Conservation (phyloP, 176 grass and related monocot genomes). For the Typha latifolia region DNA sequence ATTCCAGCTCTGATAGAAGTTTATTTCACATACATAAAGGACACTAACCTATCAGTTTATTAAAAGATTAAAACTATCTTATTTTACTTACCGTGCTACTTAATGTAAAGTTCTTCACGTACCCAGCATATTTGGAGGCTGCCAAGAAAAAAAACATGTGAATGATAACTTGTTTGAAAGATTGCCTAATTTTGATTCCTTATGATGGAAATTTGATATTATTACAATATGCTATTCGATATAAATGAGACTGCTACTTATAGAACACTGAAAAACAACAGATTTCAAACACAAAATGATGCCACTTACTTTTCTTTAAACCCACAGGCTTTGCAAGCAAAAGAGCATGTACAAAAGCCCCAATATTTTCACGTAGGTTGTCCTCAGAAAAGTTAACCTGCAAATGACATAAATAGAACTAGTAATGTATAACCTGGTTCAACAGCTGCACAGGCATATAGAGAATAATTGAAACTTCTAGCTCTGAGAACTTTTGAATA, state of each 20-base stretch:
- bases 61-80: too few relatives aligned
- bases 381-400: conserved; percentile 92
- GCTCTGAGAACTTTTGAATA: too few relatives aligned
- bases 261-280: conserved; percentile 11
- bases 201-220: too few relatives aligned
- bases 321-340: conserved; percentile 91
- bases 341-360: conserved; percentile 89
- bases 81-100: conserved; percentile 70
- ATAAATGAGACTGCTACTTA: not conserved
- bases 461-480: too few relatives aligned
- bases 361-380: conserved; percentile 83
- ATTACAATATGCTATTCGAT: too few relatives aligned
- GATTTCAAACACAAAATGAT: conserved; percentile 9
- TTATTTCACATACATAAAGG: too few relatives aligned
- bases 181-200: too few relatives aligned
- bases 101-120: conserved; percentile 92
- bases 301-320: conserved; percentile 86
- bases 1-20: too few relatives aligned
- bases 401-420: conserved; percentile 13
- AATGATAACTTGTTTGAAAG: not conserved
- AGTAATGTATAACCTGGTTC: too few relatives aligned
- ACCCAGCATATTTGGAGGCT: conserved; percentile 99
- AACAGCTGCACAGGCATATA: too few relatives aligned
- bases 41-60: too few relatives aligned
- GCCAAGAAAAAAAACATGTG: conserved; percentile 23